Evolutionary conservation across 2,329 filamentous ascomycete genomes (phyloP).

Genomic region (Metarhizium robertsii): DNA sequence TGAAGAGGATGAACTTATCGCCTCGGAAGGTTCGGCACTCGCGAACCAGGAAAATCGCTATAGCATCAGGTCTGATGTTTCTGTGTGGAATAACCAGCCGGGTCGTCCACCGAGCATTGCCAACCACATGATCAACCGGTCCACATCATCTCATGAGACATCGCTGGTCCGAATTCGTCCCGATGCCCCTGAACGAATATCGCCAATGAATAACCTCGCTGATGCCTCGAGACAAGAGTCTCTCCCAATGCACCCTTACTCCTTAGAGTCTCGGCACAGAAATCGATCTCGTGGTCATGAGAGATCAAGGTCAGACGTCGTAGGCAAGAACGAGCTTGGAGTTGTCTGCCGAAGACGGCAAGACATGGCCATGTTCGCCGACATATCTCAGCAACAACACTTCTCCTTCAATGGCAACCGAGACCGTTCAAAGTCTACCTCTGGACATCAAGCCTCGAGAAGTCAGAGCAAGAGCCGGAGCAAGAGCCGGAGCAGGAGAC

Average conservation of each 20-base stretch:
- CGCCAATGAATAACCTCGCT: neutral
- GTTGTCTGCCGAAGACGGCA: neutral
- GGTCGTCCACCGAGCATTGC: neutral
- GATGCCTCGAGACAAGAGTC: neutral
- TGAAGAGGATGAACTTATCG: neutral
- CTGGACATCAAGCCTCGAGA: neutral
- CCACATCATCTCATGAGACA: neutral
- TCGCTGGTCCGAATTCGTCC: neutral
- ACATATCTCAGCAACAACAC: neutral
- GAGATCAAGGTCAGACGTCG: neutral
- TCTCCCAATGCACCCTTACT: neutral
- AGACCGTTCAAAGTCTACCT: neutral
- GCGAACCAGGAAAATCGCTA: neutral
- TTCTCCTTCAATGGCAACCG: neutral
- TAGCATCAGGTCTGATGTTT: neutral
- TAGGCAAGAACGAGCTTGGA: neutral
- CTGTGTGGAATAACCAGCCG: neutral
- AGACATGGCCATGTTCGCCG: neutral
- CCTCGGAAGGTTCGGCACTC: neutral
- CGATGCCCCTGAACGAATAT: neutral
- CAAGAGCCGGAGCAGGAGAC: neutral
- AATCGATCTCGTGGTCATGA: neutral
- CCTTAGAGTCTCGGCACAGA: neutral
- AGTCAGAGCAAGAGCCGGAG: neutral
- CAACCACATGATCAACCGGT: neutral